These are phyloP conservation scores for Arxiozyma heterogenica DNA, from an alignment of 1,139 yeast species.

Conservation along the genomic window DNA sequence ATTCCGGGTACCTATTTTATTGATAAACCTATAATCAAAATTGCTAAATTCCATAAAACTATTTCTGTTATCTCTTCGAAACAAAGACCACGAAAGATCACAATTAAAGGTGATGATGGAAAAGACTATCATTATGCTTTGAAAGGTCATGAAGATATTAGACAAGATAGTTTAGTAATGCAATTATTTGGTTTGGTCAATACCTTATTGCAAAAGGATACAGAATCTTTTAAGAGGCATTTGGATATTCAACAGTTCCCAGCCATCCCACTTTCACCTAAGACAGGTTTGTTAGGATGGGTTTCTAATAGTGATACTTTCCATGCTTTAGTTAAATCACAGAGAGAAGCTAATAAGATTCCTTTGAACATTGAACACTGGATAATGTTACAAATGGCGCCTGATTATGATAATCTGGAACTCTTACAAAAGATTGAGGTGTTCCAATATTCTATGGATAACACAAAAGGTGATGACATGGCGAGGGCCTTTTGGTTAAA, in stretches of 20 bases:
- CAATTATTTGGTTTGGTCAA: conserved; percentile 93
- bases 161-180: conserved; percentile 97
- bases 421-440: conserved; percentile 90
- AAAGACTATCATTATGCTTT: conserved; percentile 70
- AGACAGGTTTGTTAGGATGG: conserved; percentile 95
- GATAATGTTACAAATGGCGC: conserved; percentile 96
- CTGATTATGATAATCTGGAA: conserved; percentile 86
- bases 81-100: conserved; percentile 84
- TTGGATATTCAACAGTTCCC: conserved; percentile 85
- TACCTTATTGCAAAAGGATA: conserved; percentile 77
- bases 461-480: conserved; percentile 92
- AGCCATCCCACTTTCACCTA: conserved; percentile 92
- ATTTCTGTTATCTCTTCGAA: conserved; percentile 88
- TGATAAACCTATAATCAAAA: conserved; percentile 68
- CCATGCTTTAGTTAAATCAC: conserved; percentile 86
- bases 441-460: conserved; percentile 89
- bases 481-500: conserved; percentile 94
- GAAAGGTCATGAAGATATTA: conserved; percentile 96
- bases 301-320: conserved; percentile 95
- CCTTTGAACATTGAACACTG: conserved; percentile 87
- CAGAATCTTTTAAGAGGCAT: conserved; percentile 94
- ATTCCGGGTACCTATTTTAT: conserved; percentile 91
- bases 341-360: conserved; percentile 84
- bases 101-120: conserved; percentile 83
- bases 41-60: conserved; percentile 69